Evolutionary conservation across 176 grass and related monocot genomes (phyloP), one percentile per base, ranked within the genome.

Genomic region (Poa annua): DNA sequence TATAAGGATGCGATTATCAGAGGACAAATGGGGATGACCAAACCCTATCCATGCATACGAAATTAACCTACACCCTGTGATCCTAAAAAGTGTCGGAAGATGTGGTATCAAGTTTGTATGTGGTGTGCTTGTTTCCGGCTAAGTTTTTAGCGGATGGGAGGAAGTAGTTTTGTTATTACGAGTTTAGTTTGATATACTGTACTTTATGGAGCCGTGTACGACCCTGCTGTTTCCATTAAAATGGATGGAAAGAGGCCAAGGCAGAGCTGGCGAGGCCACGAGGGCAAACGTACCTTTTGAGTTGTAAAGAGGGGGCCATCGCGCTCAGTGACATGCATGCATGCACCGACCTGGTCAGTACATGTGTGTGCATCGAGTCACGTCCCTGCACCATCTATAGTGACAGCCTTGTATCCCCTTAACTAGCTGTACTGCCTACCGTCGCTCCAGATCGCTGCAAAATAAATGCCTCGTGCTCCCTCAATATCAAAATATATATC

Each of bases 361-460:
- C 34, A 16, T 41, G 59, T 56, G 83, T 34, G 56, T 75, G 11
- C 92, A 52, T 50, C 60, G 85, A 55, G 59, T 34, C 55, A 66
- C 49, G 56, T 41, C 71, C 51, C 19, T 80, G 88, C 85, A 90
- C 80, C 83, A 81, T 86, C 75, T 71, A 77, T 49, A 77, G 76
- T 81, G 78, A 60, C 82, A 61, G 49, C 45, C 76, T 74, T 79
- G 74, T 71, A 89, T 84, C 83, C n/a, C 21, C 13, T 48, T n/a
- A 34, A 65, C 32, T 35, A 66, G 63, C 32, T 9, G 32, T 65
- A 49, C 44, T 71, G 1, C 11, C 39, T 72, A 9, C 42, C 41
- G 2, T 26, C 50, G 22, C 44, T 32, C 51, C 55, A 25, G 56
- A 74, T 74, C 29, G 25, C 20, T 1, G 53, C 66, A 63, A 10